Evolutionary conservation across 768 basidiomycete species (phyloP), one percentile per base, ranked within the genome.

Genomic region (Lactifluus subvellereus): DNA sequence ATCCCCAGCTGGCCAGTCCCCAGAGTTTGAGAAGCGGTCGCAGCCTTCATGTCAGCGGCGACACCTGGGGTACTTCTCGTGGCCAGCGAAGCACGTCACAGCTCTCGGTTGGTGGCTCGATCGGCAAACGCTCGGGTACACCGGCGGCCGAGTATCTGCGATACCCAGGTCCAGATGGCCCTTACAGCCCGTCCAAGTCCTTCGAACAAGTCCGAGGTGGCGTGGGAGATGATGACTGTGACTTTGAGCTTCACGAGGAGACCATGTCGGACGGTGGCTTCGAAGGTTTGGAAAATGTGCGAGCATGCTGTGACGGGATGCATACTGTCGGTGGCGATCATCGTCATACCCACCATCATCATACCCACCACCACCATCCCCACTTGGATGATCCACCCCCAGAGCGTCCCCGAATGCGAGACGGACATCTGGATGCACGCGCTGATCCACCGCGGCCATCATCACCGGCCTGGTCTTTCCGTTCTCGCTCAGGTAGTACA

Each of bases 221-320:
- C 13, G 70, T 18, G 11, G 45, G 74, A 22, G 82, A 85, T 13
- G 81, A 84, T 0, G 85, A 85, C 76, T 89, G 1, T 27, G 89
- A 91, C 69, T 91, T 95, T 70, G 91, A 95, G 75, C 77, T 94
- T 37, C 87, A 94, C 68, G 89, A 84, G 20, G 88, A 85, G 20
- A 79, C 79, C 22, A 72, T 82, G 66, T 88, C 85, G 13, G 90
- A 91, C 67, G 86, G 86, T 37, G 91, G 85, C 5, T 98, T 84
- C 71, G 95, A 98, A 70, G 94, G 94, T 0, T 74, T 98, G 59
- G 95, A 98, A 77, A 98, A 98, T 69, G 94, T 98, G 22, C 83
- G 96, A 27, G 94, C 89, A 1, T 94, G 91, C 72, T 94, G 91
- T 69, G 90, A 92, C 72, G 91, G 91, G 20, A 80, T 84, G 56